These are phyloP conservation scores for Immersiporthe knoxdaviesiana DNA, from an alignment of 2,329 filamentous ascomycete genomes.

Conservation along the genomic window DNA sequence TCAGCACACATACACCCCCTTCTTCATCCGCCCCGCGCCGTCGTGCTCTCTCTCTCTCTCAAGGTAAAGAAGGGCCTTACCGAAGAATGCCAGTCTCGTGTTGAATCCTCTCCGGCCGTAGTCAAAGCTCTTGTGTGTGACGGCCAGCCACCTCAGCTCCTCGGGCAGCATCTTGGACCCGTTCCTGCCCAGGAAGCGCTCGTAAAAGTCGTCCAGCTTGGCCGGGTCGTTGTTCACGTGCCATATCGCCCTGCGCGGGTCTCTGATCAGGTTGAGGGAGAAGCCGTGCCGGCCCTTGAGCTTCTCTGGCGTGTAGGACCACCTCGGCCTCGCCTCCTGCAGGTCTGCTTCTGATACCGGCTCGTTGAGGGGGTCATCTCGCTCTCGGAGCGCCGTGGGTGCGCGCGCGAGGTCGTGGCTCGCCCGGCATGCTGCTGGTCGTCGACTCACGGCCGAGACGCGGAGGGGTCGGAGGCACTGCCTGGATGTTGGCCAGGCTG, in stretches of 20 bases:
- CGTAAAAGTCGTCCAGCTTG: constrained; percentile 77
- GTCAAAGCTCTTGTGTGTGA: constrained; percentile 98
- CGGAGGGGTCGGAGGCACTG: constrained; percentile 39
- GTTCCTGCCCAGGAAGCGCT: constrained; percentile 71
- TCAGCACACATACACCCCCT: neutral
- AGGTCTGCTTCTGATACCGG: constrained; percentile 24
- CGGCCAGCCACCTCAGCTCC: constrained; percentile 93
- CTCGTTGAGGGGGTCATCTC: constrained; percentile 28
- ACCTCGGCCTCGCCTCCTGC: constrained; percentile 55
- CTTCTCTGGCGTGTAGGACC: constrained; percentile 69
- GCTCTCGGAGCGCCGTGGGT: constrained; percentile 23
- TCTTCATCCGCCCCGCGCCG: too few species aligned
- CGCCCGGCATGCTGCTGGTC: constrained; percentile 24
- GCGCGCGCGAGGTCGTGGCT: constrained; percentile 22
- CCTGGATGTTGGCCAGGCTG: constrained; percentile 39
- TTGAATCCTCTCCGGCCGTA: constrained; percentile 94
- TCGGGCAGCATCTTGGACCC: constrained; percentile 78
- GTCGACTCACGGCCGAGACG: constrained; percentile 19
- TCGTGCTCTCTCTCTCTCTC: too few species aligned
- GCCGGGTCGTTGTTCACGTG: constrained; percentile 75
- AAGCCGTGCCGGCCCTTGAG: constrained; percentile 68
- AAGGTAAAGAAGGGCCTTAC: constrained; percentile 56
- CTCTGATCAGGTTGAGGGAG: constrained; percentile 61
- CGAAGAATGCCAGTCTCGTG: constrained; percentile 85
- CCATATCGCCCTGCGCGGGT: constrained; percentile 59